Evolutionary conservation across 768 basidiomycete species (phyloP), one percentile per base, ranked within the genome.

Genomic region (Pleurotus platypus): DNA sequence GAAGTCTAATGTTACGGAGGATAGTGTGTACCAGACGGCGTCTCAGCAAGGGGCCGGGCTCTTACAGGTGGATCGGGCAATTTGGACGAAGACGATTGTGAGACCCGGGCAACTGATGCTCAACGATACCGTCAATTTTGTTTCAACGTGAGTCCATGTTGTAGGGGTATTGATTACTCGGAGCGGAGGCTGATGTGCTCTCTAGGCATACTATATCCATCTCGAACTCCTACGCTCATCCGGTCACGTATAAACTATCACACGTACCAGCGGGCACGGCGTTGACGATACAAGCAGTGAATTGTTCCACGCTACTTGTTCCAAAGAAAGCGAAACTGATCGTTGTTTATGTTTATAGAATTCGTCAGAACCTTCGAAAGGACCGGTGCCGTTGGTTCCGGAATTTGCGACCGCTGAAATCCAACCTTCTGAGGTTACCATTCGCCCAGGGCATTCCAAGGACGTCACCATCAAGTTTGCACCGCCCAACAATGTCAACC

Each of bases 81-180:
- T 87, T 47, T 74, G 79, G 49, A 70, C 78, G 2, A 77, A 73
- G 0, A 79, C 83, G 3, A 64, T 80, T 42, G 69, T 88, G 20
- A 75, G 78, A 5, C 84, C 84, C 3, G 75, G 78, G 11, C 78
- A 86, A 62, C 70, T 88, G n/a, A 61, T 81, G 38, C 68, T 86
- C 45, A 89, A 89, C 61, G 86, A 87, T 65, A 86, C 86, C 3
- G 76, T 79, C 7, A 72, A 84, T 63, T 81, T 82, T 66, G 67
- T 71, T 47, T 65, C 69, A 22, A 46, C 64, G 79, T 81, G 62
- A 57, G 78, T 70, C 16, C 7, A n/a, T 53, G 39, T 2, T n/a
- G 18, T 30, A 30, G 30, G 9, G 2, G 30, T 9, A 11, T 30
- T 30, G 30, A 30, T 18, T 57, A 20, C 51, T 51, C 5, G 22